phyloP scores from a whole-genome alignment of 495 filamentous ascomycete species.

The Aspergillus diversus region DNA sequence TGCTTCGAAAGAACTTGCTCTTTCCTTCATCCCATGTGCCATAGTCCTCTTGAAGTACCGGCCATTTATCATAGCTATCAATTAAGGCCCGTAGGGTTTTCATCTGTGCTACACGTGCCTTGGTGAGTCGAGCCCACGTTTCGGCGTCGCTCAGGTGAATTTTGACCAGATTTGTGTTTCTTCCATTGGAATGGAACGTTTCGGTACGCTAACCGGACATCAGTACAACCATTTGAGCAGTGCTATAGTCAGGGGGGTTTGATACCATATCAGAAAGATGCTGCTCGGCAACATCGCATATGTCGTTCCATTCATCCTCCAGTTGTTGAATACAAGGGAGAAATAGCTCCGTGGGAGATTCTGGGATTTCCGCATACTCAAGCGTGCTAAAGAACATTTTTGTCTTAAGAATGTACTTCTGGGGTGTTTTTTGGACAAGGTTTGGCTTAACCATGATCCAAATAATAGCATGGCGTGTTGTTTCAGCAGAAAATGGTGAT shows the following conservation, averaged over 20 bases:
- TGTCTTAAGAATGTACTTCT: background rate
- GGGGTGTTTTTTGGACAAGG: background rate
- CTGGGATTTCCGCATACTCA: conserved; percentile 3
- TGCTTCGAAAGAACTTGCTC: background rate
- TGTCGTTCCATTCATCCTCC: conserved; percentile 1
- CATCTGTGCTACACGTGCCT: background rate
- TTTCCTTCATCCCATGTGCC: background rate
- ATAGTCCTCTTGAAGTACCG: background rate
- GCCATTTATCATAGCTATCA: conserved; percentile 6
- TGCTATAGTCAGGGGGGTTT: background rate
- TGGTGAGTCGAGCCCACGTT: conserved; percentile 1
- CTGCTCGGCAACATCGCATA: background rate
- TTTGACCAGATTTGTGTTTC: background rate
- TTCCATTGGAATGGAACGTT: conserved; percentile 7
- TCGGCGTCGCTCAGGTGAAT: conserved; percentile 7
- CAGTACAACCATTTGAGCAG: background rate
- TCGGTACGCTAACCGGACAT: background rate
- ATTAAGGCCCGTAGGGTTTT: background rate
- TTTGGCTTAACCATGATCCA: conserved; percentile 9
- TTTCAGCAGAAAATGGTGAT: background rate
- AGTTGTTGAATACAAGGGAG: conserved; percentile 1
- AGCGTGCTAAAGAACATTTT: conserved; percentile 3
- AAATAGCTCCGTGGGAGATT: background rate
- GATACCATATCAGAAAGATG: conserved; percentile 2
- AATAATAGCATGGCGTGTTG: conserved; percentile 8